Base-by-base conservation (phyloP, 2,329 filamentous ascomycete species). In the Ophiocordyceps robertsii region DNA sequence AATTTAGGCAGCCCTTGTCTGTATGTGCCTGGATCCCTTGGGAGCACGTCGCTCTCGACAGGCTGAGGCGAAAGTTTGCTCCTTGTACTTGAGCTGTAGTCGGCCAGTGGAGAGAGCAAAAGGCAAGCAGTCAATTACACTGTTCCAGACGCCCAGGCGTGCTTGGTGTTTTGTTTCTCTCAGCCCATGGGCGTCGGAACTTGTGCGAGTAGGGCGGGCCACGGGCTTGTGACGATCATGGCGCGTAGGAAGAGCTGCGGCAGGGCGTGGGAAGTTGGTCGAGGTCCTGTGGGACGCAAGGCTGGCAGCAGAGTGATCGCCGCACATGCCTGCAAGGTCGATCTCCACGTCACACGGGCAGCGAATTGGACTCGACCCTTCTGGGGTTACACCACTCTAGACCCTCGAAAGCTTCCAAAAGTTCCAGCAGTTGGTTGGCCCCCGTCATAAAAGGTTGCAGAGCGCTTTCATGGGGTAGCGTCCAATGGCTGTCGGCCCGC, bases 401-500 rank as follows among this genome's bases (percentile, higher is more conserved):
- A 27, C 42, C 19, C 36, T 14, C 24, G 37, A 43, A 29, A 27
- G 37, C 38, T 27, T 29, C 42, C 42, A 43, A 43, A 43, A 40
- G 38, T 43, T 37, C 42, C 42, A 37, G 24, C 32, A 19, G 31
- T 31, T 33, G 41, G 37, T 14, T 31, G 37, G 31, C 19, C 29
- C 36, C 30, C 33, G 9, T 14, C n/a, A 10, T 16, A 17, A 10
- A 39, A 14, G 21, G 37, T 30, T 39, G 41, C 37, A 43, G 32
- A 3, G 17, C 16, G 39, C 31, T 27, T 36, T 14, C 33, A 16
- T 36, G 33, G 33, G 33, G 33, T 19, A 36, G 33, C 33, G 33
- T 17, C 33, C 33, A 36, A 36, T 36, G n/a, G 33, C 32, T n/a
- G 16, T n/a, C 10, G 12, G 32, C 12, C 7, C n/a, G 33, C 33